phyloP scores from a whole-genome alignment of 1,139 yeast species.

The Candida tetrigidarum region DNA sequence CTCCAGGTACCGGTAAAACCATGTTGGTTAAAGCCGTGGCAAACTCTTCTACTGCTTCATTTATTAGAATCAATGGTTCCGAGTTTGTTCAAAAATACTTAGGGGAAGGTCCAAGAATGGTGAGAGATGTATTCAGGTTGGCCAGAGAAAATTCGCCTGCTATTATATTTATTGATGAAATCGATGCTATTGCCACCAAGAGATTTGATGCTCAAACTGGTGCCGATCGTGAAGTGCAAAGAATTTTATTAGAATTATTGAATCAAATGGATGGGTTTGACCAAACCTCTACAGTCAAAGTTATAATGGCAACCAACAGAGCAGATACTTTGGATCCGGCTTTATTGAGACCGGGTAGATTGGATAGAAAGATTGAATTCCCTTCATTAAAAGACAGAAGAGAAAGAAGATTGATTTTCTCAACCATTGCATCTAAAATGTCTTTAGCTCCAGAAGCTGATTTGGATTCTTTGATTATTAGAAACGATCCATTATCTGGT shows the following conservation, averaged over 20 bases:
- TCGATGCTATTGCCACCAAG: slow-evolving; percentile 98
- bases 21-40: slow-evolving; percentile 99
- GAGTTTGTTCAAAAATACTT: slow-evolving; percentile 98
- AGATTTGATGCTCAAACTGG: slow-evolving; percentile 99
- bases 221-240: slow-evolving; percentile 99
- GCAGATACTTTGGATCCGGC: slow-evolving; percentile 99
- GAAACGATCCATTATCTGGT: slow-evolving; percentile 97
- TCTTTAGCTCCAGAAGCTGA: slow-evolving; percentile 98
- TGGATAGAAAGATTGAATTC: slow-evolving; percentile 97
- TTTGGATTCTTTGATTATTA: slow-evolving; percentile 88
- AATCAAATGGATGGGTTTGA: slow-evolving; percentile 99
- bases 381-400: slow-evolving; percentile 96
- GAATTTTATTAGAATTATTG: slow-evolving; percentile 91
- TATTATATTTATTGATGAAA: slow-evolving; percentile 96
- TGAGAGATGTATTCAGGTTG: slow-evolving; percentile 93
- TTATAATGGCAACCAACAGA: slow-evolving; percentile 98
- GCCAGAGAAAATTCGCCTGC: slow-evolving; percentile 98
- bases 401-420: slow-evolving; percentile 94
- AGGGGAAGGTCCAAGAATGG: slow-evolving; percentile 99
- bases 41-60: slow-evolving; percentile 92
- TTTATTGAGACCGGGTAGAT: slow-evolving; percentile 95
- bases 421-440: slow-evolving; percentile 97
- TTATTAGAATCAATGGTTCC: slow-evolving; percentile 96
- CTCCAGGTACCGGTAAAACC: slow-evolving; percentile 99
- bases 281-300: slow-evolving; percentile 93